These are phyloP conservation scores for Hylodesmum podocarpum DNA, from an alignment of 306 rosid genomes.

Conservation along the genomic window DNA sequence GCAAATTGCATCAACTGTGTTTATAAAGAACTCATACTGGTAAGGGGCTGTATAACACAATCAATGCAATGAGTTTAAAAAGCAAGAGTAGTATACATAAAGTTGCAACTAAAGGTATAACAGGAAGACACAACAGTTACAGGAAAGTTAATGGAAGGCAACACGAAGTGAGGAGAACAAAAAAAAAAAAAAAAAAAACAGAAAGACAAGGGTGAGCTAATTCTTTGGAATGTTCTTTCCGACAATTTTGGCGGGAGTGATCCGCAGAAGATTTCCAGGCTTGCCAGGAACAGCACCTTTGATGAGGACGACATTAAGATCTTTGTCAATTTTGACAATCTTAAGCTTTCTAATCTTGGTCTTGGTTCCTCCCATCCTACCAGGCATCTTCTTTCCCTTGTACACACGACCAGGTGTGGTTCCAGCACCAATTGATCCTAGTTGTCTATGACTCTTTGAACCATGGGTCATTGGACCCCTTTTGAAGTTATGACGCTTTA, in stretches of 20 bases:
- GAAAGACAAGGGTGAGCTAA: conserved; percentile 15
- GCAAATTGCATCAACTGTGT: too few species aligned
- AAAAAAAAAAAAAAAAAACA: too few species aligned
- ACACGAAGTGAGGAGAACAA: not conserved
- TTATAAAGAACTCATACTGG: not conserved
- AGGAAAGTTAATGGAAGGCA: not conserved
- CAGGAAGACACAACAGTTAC: not conserved
- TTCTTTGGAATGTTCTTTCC: conserved; percentile 91
- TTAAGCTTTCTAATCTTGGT: conserved; percentile 87
- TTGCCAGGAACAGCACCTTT: conserved; percentile 96
- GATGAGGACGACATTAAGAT: conserved; percentile 85
- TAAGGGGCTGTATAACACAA: not conserved
- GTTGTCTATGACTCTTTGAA: conserved; percentile 91
- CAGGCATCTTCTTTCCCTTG: conserved; percentile 98
- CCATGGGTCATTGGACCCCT: conserved; percentile 94
- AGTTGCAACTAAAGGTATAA: not conserved
- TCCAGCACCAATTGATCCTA: conserved; percentile 96
- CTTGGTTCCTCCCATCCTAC: conserved; percentile 96
- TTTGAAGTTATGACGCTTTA: conserved; percentile 79
- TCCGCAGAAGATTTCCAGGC: conserved; percentile 92
- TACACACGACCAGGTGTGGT: conserved; percentile 91
- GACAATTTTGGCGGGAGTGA: conserved; percentile 93
- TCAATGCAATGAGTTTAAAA: not conserved
- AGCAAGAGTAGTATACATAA: conserved; percentile 1
- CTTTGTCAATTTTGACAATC: conserved; percentile 86